A percentile compares a stretch with the other conserved stretches of the same genome.
phyloP scores from a whole-genome alignment of 2,329 filamentous ascomycete genomes.

The Colletotrichum simmondsii region DNA sequence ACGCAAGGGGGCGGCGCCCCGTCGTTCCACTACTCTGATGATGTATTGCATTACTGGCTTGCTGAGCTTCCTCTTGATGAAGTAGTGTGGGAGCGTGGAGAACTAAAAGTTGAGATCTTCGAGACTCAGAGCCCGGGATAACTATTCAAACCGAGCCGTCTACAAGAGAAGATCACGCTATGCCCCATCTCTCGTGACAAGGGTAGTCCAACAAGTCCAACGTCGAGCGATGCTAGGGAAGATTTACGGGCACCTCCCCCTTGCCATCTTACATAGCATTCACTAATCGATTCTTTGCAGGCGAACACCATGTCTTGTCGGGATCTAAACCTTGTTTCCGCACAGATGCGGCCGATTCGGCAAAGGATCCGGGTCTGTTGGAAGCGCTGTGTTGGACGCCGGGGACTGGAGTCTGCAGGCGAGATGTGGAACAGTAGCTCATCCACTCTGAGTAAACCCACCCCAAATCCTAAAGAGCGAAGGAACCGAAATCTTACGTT shows the following conservation, averaged over 20 bases:
- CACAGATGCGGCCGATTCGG: not conserved
- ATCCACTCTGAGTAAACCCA: not conserved
- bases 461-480: not conserved
- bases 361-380: not conserved
- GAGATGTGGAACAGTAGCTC: too few relatives aligned
- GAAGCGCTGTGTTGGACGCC: too few relatives aligned
- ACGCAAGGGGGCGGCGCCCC: constrained; percentile 3
- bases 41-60: not conserved
- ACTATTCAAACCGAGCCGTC: not conserved
- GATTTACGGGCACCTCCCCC: not conserved
- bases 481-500: not conserved
- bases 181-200: not conserved
- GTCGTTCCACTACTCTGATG: not conserved
- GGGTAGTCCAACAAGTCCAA: too few relatives aligned
- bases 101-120: too few relatives aligned
- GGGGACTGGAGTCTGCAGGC: not conserved
- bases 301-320: not conserved
- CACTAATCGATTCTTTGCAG: not conserved
- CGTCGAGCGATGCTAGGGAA: not conserved
- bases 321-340: not conserved
- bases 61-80: not conserved
- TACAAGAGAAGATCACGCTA: not conserved
- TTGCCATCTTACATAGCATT: not conserved
- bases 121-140: not conserved
- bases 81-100: not conserved